These are phyloP conservation scores for Thielaviopsis populi DNA, from an alignment of 2,329 filamentous ascomycete species.

Conservation along the genomic window DNA sequence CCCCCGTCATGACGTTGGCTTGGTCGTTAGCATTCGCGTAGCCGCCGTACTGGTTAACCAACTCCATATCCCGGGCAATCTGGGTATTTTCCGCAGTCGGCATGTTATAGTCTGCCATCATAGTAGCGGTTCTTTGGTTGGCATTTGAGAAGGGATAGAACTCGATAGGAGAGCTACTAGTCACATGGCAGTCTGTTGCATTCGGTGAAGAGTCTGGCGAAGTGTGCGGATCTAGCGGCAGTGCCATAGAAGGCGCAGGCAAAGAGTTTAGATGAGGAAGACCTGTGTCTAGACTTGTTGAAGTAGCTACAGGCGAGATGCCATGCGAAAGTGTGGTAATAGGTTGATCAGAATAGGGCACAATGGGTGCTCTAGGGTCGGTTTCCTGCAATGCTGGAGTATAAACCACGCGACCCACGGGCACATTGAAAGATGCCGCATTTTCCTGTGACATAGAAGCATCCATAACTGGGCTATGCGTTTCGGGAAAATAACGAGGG, in stretches of 20 bases:
- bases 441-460: not conserved
- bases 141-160: not conserved
- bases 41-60: not conserved
- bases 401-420: not conserved
- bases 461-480: not conserved
- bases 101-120: not conserved
- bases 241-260: not conserved
- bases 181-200: not conserved
- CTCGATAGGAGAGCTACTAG: not conserved
- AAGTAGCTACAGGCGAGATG: not conserved
- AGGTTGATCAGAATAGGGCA: not conserved
- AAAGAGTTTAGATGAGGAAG: not conserved
- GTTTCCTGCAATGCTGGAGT: not conserved
- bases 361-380: not conserved
- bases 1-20: not conserved
- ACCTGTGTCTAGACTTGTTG: not conserved
- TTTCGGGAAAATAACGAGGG: not conserved
- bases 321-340: not conserved
- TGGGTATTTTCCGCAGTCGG: not conserved
- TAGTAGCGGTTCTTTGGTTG: not conserved
- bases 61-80: not conserved
- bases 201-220: not conserved
- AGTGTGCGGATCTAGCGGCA: not conserved
- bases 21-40: not conserved
- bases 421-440: too few relatives aligned